phyloP scores from a whole-genome alignment of 2,329 filamentous ascomycete genomes.

The Colletotrichum godetiae region DNA sequence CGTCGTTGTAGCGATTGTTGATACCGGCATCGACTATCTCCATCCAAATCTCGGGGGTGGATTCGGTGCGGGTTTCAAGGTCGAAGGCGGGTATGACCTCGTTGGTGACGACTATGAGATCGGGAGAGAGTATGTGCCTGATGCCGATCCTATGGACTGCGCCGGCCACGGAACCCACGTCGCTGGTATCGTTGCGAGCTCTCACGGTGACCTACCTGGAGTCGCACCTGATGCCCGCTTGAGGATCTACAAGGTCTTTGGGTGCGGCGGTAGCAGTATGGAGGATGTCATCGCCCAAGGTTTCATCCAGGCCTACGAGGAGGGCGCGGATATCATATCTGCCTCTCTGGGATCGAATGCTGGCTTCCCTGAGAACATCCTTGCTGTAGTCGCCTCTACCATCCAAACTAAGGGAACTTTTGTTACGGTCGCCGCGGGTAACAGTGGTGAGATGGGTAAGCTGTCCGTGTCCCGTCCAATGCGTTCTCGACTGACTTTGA shows the following conservation, averaged over 20 bases:
- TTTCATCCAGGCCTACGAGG: constrained; percentile 35
- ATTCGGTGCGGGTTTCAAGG: constrained; percentile 60
- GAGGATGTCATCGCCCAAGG: constrained; percentile 34
- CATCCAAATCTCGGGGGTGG: constrained; percentile 64
- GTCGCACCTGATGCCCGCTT: constrained; percentile 54
- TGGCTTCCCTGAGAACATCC: constrained; percentile 40
- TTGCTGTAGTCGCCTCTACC: neutral
- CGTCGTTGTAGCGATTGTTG: constrained; percentile 38
- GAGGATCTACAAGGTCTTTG: constrained; percentile 53
- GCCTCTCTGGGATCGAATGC: constrained; percentile 40
- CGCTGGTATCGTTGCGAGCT: constrained; percentile 25
- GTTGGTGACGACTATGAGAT: constrained; percentile 51
- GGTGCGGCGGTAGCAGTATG: constrained; percentile 37
- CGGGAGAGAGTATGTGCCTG: constrained; percentile 46
- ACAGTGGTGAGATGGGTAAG: neutral
- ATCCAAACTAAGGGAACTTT: constrained; percentile 12
- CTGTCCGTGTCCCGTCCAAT: no score
- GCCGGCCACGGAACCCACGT: constrained; percentile 35
- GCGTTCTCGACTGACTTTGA: no score
- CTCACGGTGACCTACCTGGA: constrained; percentile 49
- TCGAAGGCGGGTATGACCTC: constrained; percentile 59
- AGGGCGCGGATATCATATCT: constrained; percentile 47
- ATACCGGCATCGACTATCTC: constrained; percentile 59
- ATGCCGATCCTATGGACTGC: constrained; percentile 52
- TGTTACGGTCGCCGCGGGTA: constrained; percentile 16